These are phyloP conservation scores for Halophytophthora polymorphica DNA, from an alignment of 352 stramenopile species.

Conservation along the genomic window DNA sequence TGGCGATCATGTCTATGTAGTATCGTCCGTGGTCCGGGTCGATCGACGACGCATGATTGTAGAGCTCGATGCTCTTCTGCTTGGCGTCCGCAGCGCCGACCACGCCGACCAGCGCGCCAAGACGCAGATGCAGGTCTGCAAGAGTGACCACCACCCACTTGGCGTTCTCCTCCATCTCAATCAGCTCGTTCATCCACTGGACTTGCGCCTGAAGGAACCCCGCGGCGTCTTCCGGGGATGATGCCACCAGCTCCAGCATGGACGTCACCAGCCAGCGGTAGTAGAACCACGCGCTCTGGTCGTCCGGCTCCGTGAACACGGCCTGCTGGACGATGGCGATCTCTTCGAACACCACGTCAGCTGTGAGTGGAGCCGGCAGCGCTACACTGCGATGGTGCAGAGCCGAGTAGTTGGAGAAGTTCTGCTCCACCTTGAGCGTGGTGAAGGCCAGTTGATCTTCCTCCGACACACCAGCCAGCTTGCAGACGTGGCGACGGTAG, in stretches of 20 bases:
- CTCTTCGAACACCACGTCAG: slow-evolving; percentile 62
- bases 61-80: slow-evolving; percentile 43
- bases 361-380: slow-evolving; percentile 44
- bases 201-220: slow-evolving; percentile 70
- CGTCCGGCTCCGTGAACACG: slow-evolving; percentile 98
- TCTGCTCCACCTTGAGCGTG: slow-evolving; percentile 94
- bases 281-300: slow-evolving; percentile 99
- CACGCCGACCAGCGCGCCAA: slow-evolving; percentile 24
- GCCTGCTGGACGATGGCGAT: slow-evolving; percentile 90
- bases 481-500: slow-evolving; percentile 87
- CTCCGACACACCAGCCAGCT: slow-evolving; percentile 39
- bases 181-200: slow-evolving; percentile 78
- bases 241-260: slow-evolving; percentile 51
- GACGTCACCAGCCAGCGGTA: slow-evolving; percentile 92
- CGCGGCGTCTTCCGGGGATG: slow-evolving; percentile 29
- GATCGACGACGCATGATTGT: slow-evolving; percentile 38
- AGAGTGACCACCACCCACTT: slow-evolving; percentile 78
- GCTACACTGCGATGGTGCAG: slow-evolving; percentile 67
- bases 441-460: slow-evolving; percentile 93
- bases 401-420: slow-evolving; percentile 98
- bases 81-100: slow-evolving; percentile 26
- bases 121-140: slow-evolving; percentile 42
- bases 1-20: slow-evolving; percentile 59
- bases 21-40: slow-evolving; percentile 62
- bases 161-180: slow-evolving; percentile 71